Evolutionary conservation across 768 basidiomycete genomes (phyloP).

Genomic region (Hirschioporus abietinus): DNA sequence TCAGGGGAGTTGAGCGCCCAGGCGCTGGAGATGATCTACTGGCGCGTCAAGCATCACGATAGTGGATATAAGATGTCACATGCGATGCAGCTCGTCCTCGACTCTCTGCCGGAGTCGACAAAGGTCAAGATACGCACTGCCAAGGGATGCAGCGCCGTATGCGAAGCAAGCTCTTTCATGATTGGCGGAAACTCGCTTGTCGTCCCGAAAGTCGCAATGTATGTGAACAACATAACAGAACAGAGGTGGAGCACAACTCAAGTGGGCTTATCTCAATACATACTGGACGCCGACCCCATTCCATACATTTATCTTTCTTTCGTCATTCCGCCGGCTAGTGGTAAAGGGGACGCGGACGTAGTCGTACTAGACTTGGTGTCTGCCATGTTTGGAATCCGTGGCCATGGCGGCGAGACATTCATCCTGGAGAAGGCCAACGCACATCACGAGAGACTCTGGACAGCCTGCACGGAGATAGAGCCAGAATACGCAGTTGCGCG

Average conservation of each 20-base stretch:
- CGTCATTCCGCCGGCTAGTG: slow-evolving; percentile 12
- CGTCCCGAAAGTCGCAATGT: neutral
- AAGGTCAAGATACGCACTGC: slow-evolving; percentile 16
- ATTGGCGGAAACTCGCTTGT: neutral
- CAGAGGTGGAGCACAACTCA: neutral
- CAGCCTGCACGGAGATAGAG: slow-evolving; percentile 13
- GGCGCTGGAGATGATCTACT: slow-evolving; percentile 19
- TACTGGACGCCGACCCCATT: slow-evolving; percentile 3
- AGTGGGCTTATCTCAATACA: neutral
- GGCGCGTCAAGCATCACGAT: slow-evolving; percentile 20
- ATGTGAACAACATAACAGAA: neutral
- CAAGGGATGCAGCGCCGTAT: slow-evolving; percentile 12
- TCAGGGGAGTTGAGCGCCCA: neutral
- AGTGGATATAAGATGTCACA: slow-evolving; percentile 15
- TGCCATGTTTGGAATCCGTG: slow-evolving; percentile 16
- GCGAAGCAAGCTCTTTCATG: slow-evolving; percentile 6
- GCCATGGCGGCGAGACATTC: slow-evolving; percentile 18
- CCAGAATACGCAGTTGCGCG: slow-evolving; percentile 10
- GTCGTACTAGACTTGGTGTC: slow-evolving; percentile 6
- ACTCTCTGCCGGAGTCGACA: slow-evolving; percentile 16
- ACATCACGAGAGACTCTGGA: slow-evolving; percentile 14
- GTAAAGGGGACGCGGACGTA: slow-evolving; percentile 11
- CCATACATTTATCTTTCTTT: slow-evolving; percentile 17
- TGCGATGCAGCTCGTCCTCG: slow-evolving; percentile 17
- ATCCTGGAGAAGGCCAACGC: slow-evolving; percentile 18